These are phyloP conservation scores for Bipolaris bicolor DNA, from an alignment of 2,329 filamentous ascomycete genomes.

Conservation along the genomic window DNA sequence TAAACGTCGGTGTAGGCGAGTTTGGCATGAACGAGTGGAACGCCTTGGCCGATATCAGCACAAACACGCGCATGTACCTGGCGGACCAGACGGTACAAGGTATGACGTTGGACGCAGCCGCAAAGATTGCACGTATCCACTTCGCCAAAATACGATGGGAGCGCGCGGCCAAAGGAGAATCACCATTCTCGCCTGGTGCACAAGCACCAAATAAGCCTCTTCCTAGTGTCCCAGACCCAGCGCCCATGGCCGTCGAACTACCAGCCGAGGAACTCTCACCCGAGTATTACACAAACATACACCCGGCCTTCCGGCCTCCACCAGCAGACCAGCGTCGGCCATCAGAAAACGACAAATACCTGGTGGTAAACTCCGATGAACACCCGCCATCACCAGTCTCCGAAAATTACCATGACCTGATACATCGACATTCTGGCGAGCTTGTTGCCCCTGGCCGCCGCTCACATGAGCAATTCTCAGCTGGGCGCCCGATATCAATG, in stretches of 20 bases:
- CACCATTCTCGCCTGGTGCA: conserved; percentile 28
- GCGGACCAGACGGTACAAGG: conserved; percentile 73
- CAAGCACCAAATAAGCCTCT: conserved; percentile 45
- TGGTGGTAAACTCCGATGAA: conserved; percentile 62
- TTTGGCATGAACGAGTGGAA: conserved; percentile 99
- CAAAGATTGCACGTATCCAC: conserved; percentile 83
- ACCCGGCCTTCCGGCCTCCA: conserved; percentile 43
- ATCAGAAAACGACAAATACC: conserved; percentile 57
- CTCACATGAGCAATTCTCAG: conserved; percentile 41
- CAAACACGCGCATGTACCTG: conserved; percentile 85
- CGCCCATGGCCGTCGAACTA: conserved; percentile 62
- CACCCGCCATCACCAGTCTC: conserved; percentile 54
- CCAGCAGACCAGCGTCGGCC: conserved; percentile 36
- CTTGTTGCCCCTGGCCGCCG: conserved; percentile 62
- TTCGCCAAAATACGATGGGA: conserved; percentile 74
- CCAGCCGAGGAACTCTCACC: conserved; percentile 61
- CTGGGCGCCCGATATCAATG: conserved; percentile 28
- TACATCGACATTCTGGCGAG: conserved; percentile 61
- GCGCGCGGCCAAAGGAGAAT: conserved; percentile 47
- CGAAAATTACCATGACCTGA: conserved; percentile 49
- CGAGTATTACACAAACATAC: conserved; percentile 36
- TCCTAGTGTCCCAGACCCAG: conserved; percentile 48
- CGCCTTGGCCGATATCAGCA: conserved; percentile 92
- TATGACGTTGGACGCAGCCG: conserved; percentile 76
- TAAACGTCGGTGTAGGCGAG: conserved; percentile 93